Conservation (phyloP, 208 protist species). For the Crithidia sp. region DNA sequence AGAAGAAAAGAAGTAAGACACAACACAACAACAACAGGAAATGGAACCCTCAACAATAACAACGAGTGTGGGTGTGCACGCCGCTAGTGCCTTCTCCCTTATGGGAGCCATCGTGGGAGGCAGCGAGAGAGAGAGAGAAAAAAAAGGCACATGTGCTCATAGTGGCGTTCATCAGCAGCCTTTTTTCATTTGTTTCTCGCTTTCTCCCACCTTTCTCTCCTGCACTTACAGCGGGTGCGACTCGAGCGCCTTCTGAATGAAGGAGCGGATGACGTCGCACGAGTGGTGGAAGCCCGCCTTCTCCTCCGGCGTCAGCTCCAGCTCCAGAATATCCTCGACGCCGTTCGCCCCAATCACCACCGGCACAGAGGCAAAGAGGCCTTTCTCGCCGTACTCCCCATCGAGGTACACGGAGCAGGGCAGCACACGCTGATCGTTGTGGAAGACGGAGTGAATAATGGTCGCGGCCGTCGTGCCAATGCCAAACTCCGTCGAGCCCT, state of each 20-base stretch:
- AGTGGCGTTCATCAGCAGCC: background rate
- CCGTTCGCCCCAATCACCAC: slow-evolving; percentile 38
- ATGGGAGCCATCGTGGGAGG: too few species aligned
- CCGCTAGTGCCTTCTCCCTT: background rate
- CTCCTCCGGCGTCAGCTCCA: slow-evolving; percentile 42
- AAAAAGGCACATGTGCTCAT: too few species aligned
- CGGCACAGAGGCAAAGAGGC: slow-evolving; percentile 48
- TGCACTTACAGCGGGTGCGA: slow-evolving; percentile 29
- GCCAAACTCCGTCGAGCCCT: slow-evolving; percentile 60
- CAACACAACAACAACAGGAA: background rate
- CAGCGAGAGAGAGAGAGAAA: too few species aligned
- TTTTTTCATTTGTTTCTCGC: background rate
- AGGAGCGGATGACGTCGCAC: slow-evolving; percentile 41
- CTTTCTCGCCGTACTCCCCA: slow-evolving; percentile 48
- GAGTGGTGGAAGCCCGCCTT: slow-evolving; percentile 45
- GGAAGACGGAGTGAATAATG: slow-evolving; percentile 49
- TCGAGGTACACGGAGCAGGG: slow-evolving; percentile 51
- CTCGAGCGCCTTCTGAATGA: slow-evolving; percentile 34
- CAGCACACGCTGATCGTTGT: slow-evolving; percentile 53
- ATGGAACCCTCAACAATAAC: too few species aligned
- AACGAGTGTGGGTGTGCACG: too few species aligned
- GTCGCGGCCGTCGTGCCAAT: slow-evolving; percentile 42
- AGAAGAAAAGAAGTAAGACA: slow-evolving; percentile 12
- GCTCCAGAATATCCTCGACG: slow-evolving; percentile 49
- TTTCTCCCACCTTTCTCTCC: background rate